phyloP scores from a whole-genome alignment of 2,329 filamentous ascomycete genomes.

The Leptographium lundbergii region DNA sequence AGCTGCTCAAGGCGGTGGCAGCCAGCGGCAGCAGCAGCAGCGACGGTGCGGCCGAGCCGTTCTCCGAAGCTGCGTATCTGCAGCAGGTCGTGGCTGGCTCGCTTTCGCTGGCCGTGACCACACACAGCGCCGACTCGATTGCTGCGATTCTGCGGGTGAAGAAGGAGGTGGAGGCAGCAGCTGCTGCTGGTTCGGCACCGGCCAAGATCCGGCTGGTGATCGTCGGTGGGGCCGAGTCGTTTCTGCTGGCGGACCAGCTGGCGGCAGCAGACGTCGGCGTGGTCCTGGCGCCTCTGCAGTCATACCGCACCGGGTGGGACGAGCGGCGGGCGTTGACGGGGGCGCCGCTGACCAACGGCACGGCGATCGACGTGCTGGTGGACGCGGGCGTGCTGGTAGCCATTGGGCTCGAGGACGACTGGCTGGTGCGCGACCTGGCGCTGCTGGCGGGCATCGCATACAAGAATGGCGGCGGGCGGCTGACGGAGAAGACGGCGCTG shows the following conservation, averaged over 20 bases:
- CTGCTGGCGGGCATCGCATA: constrained; percentile 47
- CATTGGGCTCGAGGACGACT: constrained; percentile 49
- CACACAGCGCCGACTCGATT: constrained; percentile 52
- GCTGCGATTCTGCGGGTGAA: constrained; percentile 48
- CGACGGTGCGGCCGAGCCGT: constrained; percentile 17
- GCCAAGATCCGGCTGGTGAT: constrained; percentile 37
- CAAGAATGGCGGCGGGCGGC: constrained; percentile 40
- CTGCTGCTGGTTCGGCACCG: constrained; percentile 16
- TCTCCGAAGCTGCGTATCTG: constrained; percentile 37
- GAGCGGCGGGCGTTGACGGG: constrained; percentile 48
- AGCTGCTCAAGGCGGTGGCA: constrained; percentile 38
- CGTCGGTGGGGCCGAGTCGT: constrained; percentile 50
- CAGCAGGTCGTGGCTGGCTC: constrained; percentile 40
- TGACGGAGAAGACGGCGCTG: constrained; percentile 42
- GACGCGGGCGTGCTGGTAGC: constrained; percentile 46
- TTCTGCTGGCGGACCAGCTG: constrained; percentile 45
- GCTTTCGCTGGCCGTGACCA: constrained; percentile 42
- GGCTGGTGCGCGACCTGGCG: constrained; percentile 46
- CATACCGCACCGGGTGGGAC: constrained; percentile 45
- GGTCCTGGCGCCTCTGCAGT: constrained; percentile 45
- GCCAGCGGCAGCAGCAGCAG: neutral
- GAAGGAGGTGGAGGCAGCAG: constrained; percentile 33
- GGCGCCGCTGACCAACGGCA: constrained; percentile 54
- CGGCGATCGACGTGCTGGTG: constrained; percentile 42
- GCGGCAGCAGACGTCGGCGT: constrained; percentile 44